Base-by-base conservation (phyloP, 2,329 filamentous ascomycete genomes). In the Ophiostoma fasciatum region DNA sequence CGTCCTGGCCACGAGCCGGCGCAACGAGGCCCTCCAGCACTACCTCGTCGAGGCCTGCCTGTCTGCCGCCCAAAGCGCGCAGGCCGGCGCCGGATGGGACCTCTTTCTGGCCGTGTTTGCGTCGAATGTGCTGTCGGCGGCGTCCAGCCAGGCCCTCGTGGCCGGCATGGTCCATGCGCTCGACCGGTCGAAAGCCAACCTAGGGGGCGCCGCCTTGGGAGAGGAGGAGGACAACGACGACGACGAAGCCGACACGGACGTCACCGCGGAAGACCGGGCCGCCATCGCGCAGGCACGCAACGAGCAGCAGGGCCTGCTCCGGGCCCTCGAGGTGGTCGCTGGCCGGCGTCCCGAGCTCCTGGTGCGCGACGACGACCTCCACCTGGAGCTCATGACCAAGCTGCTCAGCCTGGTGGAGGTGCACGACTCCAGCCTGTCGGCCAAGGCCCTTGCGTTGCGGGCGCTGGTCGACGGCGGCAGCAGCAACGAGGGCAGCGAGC, bases 371-470 rank as follows among this genome's bases (percentile, higher is more conserved):
- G 59, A 65, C 7, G 53, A 57, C 3, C 47, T 61, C 3, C 64
- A 71, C 28, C 60, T 71, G 17, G 52, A 55, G 4, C 49, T 77
- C 1, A 62, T 74, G 22, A 61, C 66, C 0, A 63, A 62, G 14
- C 50, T 78, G 1, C 50, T 78, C 0, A 58, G 64, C 12, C 48
- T 76, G 7, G 67, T 63, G 4, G 73, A 78, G 44, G 53, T 65
- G 1, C 51, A 58, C 3, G 59, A 64, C 34, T 33, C 47, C 1
- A 36, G 45, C 1, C 38, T 62, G 4, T 59, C 64, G 2, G 48
- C 58, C 3, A 63, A 61, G 36, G 59, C 63, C 3, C 48, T 51
- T 2, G 48, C 51, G 0, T 49, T 76, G 17, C 64, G 60, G 11
- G 49, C 57, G 0, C 49, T 67, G 2, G 46, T 76, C 12, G 64